These are phyloP conservation scores for Ophiostoma quercus DNA, from an alignment of 2,329 filamentous ascomycete species.

Conservation along the genomic window DNA sequence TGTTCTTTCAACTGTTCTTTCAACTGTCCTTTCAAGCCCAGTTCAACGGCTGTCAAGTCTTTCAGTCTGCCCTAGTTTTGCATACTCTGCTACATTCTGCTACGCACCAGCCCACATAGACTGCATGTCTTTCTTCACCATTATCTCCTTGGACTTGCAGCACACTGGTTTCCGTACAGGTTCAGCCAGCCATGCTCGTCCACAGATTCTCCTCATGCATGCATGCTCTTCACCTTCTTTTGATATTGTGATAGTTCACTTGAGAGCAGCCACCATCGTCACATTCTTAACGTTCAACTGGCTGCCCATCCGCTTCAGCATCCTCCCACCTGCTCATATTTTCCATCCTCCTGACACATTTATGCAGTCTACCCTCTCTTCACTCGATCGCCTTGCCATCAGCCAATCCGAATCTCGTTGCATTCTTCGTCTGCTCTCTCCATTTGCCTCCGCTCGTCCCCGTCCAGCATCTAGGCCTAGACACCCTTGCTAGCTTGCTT, in stretches of 20 bases:
- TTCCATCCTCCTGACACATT: not conserved
- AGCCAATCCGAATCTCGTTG: not conserved
- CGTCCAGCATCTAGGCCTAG: not conserved
- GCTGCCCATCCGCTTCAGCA: not conserved
- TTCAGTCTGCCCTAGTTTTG: not conserved
- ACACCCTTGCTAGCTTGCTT: slow-evolving; percentile 22
- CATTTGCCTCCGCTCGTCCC: slow-evolving; percentile 20
- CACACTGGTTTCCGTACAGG: not conserved
- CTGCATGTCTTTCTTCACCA: not conserved
- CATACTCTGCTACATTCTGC: not conserved
- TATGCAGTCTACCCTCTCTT: not conserved
- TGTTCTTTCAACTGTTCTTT: not conserved
- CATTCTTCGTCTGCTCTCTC: not conserved
- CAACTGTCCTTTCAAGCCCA: not conserved
- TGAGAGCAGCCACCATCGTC: not conserved
- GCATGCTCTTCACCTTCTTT: not conserved
- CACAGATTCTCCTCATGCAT: not conserved
- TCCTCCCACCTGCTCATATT: not conserved
- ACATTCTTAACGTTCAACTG: not conserved
- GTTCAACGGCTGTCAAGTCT: not conserved
- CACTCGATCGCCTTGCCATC: not conserved
- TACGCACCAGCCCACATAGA: not conserved
- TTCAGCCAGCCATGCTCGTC: not conserved
- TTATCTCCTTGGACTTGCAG: not conserved
- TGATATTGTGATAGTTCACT: not conserved